Conservation (phyloP, 495 filamentous ascomycete genomes). For the Trypethelium eluteriae region DNA sequence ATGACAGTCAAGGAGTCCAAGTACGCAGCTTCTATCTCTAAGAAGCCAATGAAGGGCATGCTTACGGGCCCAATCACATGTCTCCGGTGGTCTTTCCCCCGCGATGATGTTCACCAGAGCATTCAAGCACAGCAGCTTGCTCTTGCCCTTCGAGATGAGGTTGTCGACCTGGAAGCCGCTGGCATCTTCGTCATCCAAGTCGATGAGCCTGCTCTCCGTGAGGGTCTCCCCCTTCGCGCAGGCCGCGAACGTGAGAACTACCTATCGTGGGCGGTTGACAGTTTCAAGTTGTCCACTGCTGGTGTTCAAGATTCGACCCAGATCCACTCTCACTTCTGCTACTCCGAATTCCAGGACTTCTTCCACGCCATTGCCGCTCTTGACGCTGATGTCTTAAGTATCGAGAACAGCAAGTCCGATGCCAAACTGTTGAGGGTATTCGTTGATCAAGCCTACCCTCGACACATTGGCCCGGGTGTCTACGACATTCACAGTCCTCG, state of each 20-base stretch:
- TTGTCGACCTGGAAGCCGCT: constrained; percentile 91
- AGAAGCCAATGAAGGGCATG: constrained; percentile 99
- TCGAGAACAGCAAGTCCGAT: constrained; percentile 99
- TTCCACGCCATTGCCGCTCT: constrained; percentile 98
- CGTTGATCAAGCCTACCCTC: constrained; percentile 88
- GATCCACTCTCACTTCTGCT: constrained; percentile 99
- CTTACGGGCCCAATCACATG: constrained; percentile 98
- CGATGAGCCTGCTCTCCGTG: constrained; percentile 97
- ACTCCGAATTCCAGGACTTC: constrained; percentile 99
- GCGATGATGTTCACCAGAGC: constrained; percentile 97
- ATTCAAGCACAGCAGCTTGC: constrained; percentile 98
- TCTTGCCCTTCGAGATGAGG: constrained; percentile 95
- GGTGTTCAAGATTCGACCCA: constrained; percentile 90
- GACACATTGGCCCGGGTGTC: constrained; percentile 92
- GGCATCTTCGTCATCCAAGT: constrained; percentile 98
- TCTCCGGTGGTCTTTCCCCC: constrained; percentile 98
- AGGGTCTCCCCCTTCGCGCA: constrained; percentile 91
- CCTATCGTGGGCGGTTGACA: constrained; percentile 90
- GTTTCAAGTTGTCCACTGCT: constrained; percentile 88
- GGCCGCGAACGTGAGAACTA: constrained; percentile 90
- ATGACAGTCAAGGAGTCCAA: constrained; percentile 99
- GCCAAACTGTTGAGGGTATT: constrained; percentile 98
- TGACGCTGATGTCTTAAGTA: constrained; percentile 94
- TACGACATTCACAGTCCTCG: constrained; percentile 99
- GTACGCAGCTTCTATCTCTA: constrained; percentile 90